A percentile compares a stretch with the other conserved stretches of the same genome.
phyloP scores from a whole-genome alignment of 305 asterid genomes.

The Fraxinus nigra region DNA sequence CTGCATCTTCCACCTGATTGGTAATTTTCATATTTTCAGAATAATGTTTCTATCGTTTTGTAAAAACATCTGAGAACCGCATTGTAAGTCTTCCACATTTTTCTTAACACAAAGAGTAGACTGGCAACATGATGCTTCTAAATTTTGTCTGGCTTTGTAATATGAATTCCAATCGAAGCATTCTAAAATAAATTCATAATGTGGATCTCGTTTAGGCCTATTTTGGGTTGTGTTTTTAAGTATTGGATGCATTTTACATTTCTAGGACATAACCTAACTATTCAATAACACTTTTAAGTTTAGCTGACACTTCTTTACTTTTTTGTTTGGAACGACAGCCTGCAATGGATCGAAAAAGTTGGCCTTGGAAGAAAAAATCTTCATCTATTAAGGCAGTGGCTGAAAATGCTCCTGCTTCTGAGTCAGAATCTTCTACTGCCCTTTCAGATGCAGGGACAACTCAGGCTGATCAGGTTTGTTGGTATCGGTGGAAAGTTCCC shows the following conservation, averaged over 20 bases:
- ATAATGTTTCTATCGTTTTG: background rate
- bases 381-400: slow-evolving; percentile 68
- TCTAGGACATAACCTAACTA: background rate
- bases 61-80: background rate
- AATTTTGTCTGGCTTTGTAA: background rate
- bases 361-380: slow-evolving; percentile 98
- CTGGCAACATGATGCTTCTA: background rate
- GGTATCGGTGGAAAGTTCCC: slow-evolving; percentile 12
- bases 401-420: slow-evolving; percentile 41
- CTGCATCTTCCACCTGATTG: background rate
- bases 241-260: background rate
- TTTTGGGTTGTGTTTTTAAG: background rate
- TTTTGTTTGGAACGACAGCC: slow-evolving; percentile 31
- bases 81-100: background rate
- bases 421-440: slow-evolving; percentile 40
- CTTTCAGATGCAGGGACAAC: slow-evolving; percentile 45
- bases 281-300: background rate
- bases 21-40: background rate
- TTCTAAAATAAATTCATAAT: background rate
- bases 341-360: slow-evolving; percentile 78
- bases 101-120: background rate
- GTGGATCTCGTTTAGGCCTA: slow-evolving; percentile 8
- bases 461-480: slow-evolving; percentile 58
- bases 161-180: background rate
- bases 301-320: slow-evolving; percentile 9